These are phyloP conservation scores for Lippia alba DNA, from an alignment of 305 asterid species.

Conservation along the genomic window DNA sequence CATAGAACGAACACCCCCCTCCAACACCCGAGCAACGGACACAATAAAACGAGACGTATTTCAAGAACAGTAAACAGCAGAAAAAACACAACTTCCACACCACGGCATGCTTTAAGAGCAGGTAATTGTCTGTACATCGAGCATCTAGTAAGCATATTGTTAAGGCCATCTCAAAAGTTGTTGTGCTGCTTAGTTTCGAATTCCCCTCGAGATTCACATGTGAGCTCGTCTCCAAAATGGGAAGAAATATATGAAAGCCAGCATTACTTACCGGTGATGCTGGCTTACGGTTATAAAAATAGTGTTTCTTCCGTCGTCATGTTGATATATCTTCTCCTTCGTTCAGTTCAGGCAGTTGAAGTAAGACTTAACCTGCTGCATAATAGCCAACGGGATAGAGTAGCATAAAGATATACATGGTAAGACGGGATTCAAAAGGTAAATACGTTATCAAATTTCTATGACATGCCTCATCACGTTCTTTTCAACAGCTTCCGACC, in stretches of 20 bases:
- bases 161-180: neutral
- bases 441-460: constrained; percentile 7
- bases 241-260: constrained; percentile 54
- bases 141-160: neutral
- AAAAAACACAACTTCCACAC: neutral
- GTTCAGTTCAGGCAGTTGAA: constrained; percentile 48
- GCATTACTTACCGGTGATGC: constrained; percentile 54
- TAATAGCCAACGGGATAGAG: constrained; percentile 21
- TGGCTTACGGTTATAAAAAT: constrained; percentile 36
- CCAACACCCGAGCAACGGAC: neutral
- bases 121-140: constrained; percentile 3
- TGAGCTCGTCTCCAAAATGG: constrained; percentile 43
- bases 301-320: constrained; percentile 1
- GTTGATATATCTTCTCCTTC: neutral
- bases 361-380: constrained; percentile 50
- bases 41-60: neutral
- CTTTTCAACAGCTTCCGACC: constrained; percentile 46
- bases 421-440: constrained; percentile 8
- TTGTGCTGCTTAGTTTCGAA: neutral
- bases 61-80: no score
- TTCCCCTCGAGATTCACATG: neutral
- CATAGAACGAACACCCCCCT: neutral
- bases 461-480: constrained; percentile 51
- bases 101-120: constrained; percentile 5
- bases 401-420: constrained; percentile 39